Conservation (phyloP, 352 stramenopile genomes). For the Pythium oligandrum region DNA sequence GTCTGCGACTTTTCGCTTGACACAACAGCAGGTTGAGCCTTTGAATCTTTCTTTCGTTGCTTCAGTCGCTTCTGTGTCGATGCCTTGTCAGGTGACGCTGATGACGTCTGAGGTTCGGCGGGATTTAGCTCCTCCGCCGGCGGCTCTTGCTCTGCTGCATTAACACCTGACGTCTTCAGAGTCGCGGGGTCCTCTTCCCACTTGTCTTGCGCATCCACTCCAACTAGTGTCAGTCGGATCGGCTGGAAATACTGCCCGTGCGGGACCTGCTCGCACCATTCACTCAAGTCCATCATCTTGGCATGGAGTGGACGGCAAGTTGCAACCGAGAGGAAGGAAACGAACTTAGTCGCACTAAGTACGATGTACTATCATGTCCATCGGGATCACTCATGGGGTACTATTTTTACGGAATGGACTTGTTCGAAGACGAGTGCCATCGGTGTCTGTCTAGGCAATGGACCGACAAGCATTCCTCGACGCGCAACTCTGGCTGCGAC, state of each 20-base stretch:
- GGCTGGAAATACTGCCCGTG: conserved; percentile 24
- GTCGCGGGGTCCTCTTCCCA: no score
- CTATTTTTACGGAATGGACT: no score
- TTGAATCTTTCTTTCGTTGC: conserved; percentile 11
- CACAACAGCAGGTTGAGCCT: no score
- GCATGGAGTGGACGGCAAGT: background rate
- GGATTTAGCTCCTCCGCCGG: background rate
- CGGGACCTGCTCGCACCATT: conserved; percentile 24
- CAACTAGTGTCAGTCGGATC: conserved; percentile 20
- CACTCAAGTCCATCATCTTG: conserved; percentile 21
- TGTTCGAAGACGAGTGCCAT: no score
- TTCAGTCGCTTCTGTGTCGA: conserved; percentile 22
- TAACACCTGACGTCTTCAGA: background rate
- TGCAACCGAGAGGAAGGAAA: background rate
- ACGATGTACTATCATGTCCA: background rate
- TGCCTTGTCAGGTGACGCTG: conserved; percentile 5
- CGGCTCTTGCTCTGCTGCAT: background rate
- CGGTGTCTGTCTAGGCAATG: conserved; percentile 10
- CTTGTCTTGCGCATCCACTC: background rate
- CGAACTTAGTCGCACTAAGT: conserved; percentile 13
- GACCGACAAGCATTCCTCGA: conserved; percentile 23
- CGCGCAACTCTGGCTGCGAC: conserved; percentile 28
- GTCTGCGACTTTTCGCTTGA: no score
- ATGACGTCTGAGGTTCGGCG: conserved; percentile 1
- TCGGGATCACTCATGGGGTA: no score